Base-by-base conservation (phyloP, 129 eudicot species). In the Solidago caesia region DNA sequence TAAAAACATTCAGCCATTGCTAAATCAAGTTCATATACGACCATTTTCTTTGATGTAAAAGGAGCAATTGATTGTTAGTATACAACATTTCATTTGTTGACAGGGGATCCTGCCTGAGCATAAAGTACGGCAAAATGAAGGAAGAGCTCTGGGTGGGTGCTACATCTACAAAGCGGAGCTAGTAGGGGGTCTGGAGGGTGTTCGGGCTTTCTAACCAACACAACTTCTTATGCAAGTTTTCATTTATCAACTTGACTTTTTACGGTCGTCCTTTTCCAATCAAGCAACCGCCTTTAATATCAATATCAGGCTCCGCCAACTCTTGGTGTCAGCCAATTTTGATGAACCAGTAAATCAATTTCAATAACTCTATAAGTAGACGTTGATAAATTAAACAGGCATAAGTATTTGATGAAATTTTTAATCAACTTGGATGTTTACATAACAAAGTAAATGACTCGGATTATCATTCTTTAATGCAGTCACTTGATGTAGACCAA, bases 321-420 rank as follows among this genome's bases (percentile, higher is more conserved):
- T 80, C 81, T 80, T 81, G 84, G 39, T 76, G 77, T 83, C 89
- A 33, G 82, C 60, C 67, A 68, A 46, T 64, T 42, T 43, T 64
- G 5, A 64, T 41, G 33, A 72, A 72, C 68, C n/a, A 9, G 26
- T 43, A 10, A 71, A 65, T 72, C 46, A 39, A 65, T 72, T 4
- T 64, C 42, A 43, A 55, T 7, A 39, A 78, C 57, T 43, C 9
- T 55, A 55, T 45, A 29, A 8, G n/a, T 29, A 5, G 6, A 25
- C 46, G 16, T 68, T 4, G 4, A 59, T 46, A 45, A 4, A 46
- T 57, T 70, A 48, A 70, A 29, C 21, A 70, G 5, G 33, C 26
- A 41, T 44, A 27, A 67, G 62, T 55, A 46, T 43, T 6, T 9
- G 45, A n/a, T 65, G n/a, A 2, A 87, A 91, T 91, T 87, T 89